These are phyloP conservation scores for Cicer bijugum DNA, from an alignment of 306 rosid genomes.

Conservation along the genomic window DNA sequence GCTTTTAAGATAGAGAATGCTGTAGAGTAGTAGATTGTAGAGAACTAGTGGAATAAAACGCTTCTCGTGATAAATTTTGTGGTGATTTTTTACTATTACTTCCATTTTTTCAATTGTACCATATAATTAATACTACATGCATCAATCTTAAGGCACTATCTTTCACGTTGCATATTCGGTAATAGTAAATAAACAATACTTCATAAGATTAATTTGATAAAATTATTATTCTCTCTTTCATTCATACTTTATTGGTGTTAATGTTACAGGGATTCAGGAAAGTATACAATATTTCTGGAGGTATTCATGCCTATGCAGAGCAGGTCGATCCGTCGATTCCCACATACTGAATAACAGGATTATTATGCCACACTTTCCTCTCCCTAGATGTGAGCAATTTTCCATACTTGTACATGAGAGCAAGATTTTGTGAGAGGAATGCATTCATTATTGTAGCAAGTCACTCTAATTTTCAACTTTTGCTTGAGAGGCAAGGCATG, in stretches of 20 bases:
- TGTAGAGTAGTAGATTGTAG: background rate
- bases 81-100: background rate
- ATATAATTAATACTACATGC: too few relatives aligned
- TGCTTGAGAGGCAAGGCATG: conserved; percentile 15
- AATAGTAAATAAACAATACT: too few relatives aligned
- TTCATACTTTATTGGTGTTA: too few relatives aligned
- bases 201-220: too few relatives aligned
- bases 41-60: background rate
- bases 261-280: conserved; percentile 78
- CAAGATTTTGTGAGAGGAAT: conserved; percentile 29
- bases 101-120: too few relatives aligned
- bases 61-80: conserved; percentile 8
- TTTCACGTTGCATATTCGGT: too few relatives aligned
- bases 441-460: conserved; percentile 8
- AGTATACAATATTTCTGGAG: conserved; percentile 80
- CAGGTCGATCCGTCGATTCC: conserved; percentile 84
- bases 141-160: too few relatives aligned
- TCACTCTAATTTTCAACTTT: conserved; percentile 2
- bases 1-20: background rate
- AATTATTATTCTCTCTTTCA: too few relatives aligned
- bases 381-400: background rate
- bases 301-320: conserved; percentile 83
- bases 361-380: background rate
- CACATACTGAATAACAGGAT: conserved; percentile 60
- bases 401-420: conserved; percentile 23